Evolutionary conservation across 805 yeast species (phyloP).

Genomic region (Cyberlindnera lachancei): DNA sequence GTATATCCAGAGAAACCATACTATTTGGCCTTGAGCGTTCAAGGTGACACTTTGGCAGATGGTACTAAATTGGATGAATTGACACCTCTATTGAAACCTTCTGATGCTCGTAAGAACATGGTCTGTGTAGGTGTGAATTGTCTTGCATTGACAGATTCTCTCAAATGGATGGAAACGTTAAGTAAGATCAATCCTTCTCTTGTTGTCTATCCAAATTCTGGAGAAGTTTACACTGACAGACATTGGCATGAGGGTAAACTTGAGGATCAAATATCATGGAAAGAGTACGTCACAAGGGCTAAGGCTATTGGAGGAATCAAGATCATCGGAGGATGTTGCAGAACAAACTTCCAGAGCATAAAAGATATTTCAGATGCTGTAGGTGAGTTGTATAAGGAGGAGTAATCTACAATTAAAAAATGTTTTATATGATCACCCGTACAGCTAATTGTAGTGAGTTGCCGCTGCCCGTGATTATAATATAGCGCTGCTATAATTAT

Average conservation of each 20-base stretch:
- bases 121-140: constrained; percentile 61
- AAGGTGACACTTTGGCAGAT: constrained; percentile 36
- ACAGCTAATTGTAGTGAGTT: no score
- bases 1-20: constrained; percentile 36
- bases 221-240: constrained; percentile 49
- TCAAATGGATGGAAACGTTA: constrained; percentile 32
- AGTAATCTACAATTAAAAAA: no score
- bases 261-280: constrained; percentile 28
- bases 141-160: constrained; percentile 38
- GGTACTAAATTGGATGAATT: constrained; percentile 35
- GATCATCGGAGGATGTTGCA: constrained; percentile 71
- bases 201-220: constrained; percentile 69
- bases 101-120: constrained; percentile 12
- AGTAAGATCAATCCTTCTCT: constrained; percentile 26
- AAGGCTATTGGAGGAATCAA: constrained; percentile 29
- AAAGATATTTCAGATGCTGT: constrained; percentile 4
- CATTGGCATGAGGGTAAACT: constrained; percentile 27
- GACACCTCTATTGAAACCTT: constrained; percentile 13
- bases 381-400: not conserved
- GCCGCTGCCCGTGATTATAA: no score
- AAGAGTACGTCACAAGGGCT: constrained; percentile 33
- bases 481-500: no score
- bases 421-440: no score
- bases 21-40: constrained; percentile 37
- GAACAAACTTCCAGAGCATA: constrained; percentile 45